These are phyloP conservation scores for Tranzscheliella williamsii DNA, from an alignment of 1,284 basidiomycete species.

Conservation along the genomic window DNA sequence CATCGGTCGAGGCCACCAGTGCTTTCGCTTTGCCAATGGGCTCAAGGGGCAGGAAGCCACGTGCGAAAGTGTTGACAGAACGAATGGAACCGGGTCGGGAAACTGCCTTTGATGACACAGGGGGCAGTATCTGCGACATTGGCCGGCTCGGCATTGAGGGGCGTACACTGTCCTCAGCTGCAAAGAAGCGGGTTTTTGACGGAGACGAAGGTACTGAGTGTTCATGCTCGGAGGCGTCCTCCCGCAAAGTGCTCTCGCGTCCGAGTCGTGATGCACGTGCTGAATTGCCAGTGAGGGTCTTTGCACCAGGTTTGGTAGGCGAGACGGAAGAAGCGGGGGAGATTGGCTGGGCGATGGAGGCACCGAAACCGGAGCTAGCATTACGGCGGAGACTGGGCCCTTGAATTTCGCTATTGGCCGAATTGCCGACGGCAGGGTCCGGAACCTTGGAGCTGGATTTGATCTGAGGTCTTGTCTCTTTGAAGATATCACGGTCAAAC, in stretches of 20 bases:
- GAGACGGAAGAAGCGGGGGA: constrained; percentile 29
- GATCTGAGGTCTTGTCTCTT: constrained; percentile 21
- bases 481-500: constrained; percentile 52
- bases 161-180: constrained; percentile 6
- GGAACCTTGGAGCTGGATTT: constrained; percentile 6
- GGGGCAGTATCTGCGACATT: constrained; percentile 25
- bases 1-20: constrained; percentile 40
- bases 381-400: constrained; percentile 14
- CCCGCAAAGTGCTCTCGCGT: constrained; percentile 16
- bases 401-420: constrained; percentile 18
- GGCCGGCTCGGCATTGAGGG: constrained; percentile 13
- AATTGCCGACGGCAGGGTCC: constrained; percentile 8
- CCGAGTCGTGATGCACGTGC: constrained; percentile 14
- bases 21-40: constrained; percentile 51
- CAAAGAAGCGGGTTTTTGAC: constrained; percentile 9
- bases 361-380: constrained; percentile 30
- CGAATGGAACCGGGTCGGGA: constrained; percentile 42
- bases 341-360: constrained; percentile 5
- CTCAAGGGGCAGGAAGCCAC: constrained; percentile 40
- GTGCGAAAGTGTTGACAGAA: constrained; percentile 39
- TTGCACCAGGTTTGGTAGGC: constrained; percentile 12
- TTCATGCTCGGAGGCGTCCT: constrained; percentile 7
- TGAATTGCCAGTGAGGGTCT: background rate
- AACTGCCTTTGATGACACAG: constrained; percentile 3
- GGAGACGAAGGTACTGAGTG: constrained; percentile 8